A percentile compares a stretch with the other conserved stretches of the same genome.
Evolutionary conservation across 1,284 basidiomycete species (phyloP).

Genomic region (Puccinia triticina): DNA sequence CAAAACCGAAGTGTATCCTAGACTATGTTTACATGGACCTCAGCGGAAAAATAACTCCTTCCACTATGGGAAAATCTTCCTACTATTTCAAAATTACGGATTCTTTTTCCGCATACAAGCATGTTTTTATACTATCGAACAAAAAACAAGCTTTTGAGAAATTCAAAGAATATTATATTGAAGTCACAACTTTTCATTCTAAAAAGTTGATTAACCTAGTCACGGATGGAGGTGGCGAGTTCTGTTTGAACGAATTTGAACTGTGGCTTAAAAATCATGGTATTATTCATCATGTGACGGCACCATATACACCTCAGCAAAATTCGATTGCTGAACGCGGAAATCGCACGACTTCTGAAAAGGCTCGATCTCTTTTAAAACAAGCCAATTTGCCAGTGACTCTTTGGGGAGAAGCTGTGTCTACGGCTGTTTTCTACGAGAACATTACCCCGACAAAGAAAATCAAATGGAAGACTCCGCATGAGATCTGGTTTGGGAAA

Average conservation of each 20-base stretch:
- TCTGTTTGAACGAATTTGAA: neutral
- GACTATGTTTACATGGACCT: neutral
- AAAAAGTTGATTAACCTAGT: neutral
- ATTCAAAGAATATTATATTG: neutral
- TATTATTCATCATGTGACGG: constrained; percentile 1
- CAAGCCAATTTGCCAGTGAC: constrained; percentile 56
- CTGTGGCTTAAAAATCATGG: neutral
- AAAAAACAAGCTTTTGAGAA: neutral
- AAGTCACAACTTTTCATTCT: neutral
- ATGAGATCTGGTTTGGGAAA: neutral
- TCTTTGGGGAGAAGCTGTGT: constrained; percentile 61
- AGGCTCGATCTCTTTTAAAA: constrained; percentile 57
- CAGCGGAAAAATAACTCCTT: no score
- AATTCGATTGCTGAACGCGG: constrained; percentile 59
- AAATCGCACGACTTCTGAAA: constrained; percentile 58
- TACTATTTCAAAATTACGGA: no score
- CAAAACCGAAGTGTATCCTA: neutral
- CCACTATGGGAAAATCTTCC: no score
- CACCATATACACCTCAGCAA: constrained; percentile 58
- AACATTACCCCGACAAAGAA: no score
- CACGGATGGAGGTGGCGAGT: no score
- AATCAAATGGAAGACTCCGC: neutral
- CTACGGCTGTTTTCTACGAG: constrained; percentile 59
- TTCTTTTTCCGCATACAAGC: no score
- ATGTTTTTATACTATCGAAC: constrained; percentile 2